Evolutionary conservation across 2,329 filamentous ascomycete genomes (phyloP), one percentile per base, ranked within the genome.

Genomic region (Arthrobotrys musiformis): DNA sequence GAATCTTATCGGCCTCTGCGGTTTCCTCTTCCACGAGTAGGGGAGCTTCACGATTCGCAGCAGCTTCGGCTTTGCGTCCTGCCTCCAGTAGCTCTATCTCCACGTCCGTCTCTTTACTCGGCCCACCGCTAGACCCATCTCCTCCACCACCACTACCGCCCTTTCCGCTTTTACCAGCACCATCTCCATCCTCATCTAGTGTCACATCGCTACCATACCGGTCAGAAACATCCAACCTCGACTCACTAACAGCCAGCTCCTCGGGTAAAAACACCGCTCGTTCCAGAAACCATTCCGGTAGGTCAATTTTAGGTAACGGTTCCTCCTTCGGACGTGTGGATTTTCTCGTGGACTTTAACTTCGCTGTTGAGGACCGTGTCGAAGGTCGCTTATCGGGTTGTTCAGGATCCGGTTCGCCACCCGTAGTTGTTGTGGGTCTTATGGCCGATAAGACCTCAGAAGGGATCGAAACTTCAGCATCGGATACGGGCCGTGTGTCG

Each of bases 231-330:
- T 79, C 50, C 69, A 70, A 66, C 33, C 61, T 37, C 11, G 46
- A 63, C 33, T 70, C 64, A 30, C 54, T 70, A 28, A 1, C 28
- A 50, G 42, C 40, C 67, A 46, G n/a, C 79, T 84, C 82, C 33
- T 85, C 82, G 30, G 82, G 80, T 8, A 85, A 80, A 54, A 82
- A 81, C 28, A 91, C 85, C 67, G 87, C 87, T 19, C 84, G 82
- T 42, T 86, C 83, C 64, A 89, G 82, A 78, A 91, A 92, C 82
- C 85, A 87, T 69, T 85, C 82, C 0, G 90, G 89, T 13, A 92
- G 83, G 60, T 86, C 84, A 3, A 85, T 82, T 19, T 84, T 84
- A 40, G 79, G 78, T 19, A 80, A 26, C n/a, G 70, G 52, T 2
- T 67, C 60, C 60, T 78, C 77, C 58, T 70, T 79, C 28, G 64